phyloP scores from a whole-genome alignment of 306 rosid genomes.

The Lathyrus sativus region DNA sequence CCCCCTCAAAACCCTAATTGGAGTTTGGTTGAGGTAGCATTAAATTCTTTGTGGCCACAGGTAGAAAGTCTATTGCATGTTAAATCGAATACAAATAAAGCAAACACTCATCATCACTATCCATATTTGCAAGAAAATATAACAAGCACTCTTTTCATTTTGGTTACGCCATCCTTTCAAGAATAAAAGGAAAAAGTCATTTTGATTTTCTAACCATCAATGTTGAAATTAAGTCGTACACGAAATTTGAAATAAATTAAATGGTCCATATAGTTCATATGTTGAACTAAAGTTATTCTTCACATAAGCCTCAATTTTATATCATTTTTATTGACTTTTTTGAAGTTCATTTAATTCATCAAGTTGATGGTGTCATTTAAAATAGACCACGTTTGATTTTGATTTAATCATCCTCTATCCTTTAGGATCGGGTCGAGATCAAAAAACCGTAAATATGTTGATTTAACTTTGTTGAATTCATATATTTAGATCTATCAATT shows the following conservation, averaged over 20 bases:
- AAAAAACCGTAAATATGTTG: not conserved
- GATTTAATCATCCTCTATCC: not conserved
- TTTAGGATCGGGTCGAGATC: not conserved
- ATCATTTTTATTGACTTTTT: not conserved
- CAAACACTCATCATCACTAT: conserved; percentile 17
- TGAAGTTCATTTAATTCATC: not conserved
- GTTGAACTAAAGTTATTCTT: not conserved
- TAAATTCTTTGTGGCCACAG: conserved; percentile 20
- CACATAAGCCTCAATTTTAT: not conserved
- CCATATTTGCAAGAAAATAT: conserved; percentile 28
- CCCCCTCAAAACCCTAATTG: not conserved
- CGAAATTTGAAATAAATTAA: not conserved
- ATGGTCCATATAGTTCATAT: not conserved
- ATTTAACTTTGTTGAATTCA: not conserved
- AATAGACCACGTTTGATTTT: not conserved
- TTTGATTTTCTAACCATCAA: conserved; percentile 1
- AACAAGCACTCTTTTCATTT: conserved; percentile 17
- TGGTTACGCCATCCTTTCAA: conserved; percentile 21
- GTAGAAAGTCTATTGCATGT: conserved; percentile 19
- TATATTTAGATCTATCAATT: not conserved
- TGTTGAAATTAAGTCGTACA: not conserved
- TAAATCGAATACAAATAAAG: conserved; percentile 17
- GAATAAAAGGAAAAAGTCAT: conserved; percentile 14
- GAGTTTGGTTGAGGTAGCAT: conserved; percentile 22
- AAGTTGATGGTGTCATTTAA: not conserved